These are phyloP conservation scores for Akanthomyces lecanii DNA, from an alignment of 2,329 filamentous ascomycete species.

Conservation along the genomic window DNA sequence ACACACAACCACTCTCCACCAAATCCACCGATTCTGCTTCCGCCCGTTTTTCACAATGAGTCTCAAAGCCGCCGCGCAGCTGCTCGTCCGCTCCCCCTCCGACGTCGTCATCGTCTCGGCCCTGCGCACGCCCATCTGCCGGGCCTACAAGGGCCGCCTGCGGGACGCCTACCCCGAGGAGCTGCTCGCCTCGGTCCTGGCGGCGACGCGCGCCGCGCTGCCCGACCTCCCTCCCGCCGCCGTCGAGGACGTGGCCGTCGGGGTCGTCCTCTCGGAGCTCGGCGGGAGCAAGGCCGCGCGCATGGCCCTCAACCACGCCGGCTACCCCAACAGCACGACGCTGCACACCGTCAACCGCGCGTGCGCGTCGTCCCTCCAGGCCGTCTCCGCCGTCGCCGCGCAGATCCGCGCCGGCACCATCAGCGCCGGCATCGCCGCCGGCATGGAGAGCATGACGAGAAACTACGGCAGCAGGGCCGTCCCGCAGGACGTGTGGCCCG, in stretches of 20 bases:
- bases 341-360: slow-evolving; percentile 89
- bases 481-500: slow-evolving; percentile 74
- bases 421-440: slow-evolving; percentile 72
- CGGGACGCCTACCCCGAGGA: slow-evolving; percentile 90
- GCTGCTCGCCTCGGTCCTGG: slow-evolving; percentile 65
- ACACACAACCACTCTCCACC: too few species aligned
- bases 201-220: slow-evolving; percentile 49
- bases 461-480: slow-evolving; percentile 88
- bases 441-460: slow-evolving; percentile 94
- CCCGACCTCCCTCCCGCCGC: slow-evolving; percentile 63
- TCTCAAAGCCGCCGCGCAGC: slow-evolving; percentile 59
- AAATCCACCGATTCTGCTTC: too few species aligned
- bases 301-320: slow-evolving; percentile 84
- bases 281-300: slow-evolving; percentile 86
- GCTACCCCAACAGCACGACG: slow-evolving; percentile 65
- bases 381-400: slow-evolving; percentile 69
- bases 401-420: slow-evolving; percentile 72
- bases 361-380: slow-evolving; percentile 73
- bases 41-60: slow-evolving; percentile 6
- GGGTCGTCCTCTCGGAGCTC: slow-evolving; percentile 85
- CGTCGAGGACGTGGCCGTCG: slow-evolving; percentile 73
- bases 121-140: slow-evolving; percentile 82
- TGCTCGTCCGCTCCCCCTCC: slow-evolving; percentile 72
- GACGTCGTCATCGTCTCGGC: slow-evolving; percentile 87
- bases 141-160: slow-evolving; percentile 76